Evolutionary conservation across 176 grass and related monocot genomes (phyloP).

Genomic region (Dendrocalamus sinicus): DNA sequence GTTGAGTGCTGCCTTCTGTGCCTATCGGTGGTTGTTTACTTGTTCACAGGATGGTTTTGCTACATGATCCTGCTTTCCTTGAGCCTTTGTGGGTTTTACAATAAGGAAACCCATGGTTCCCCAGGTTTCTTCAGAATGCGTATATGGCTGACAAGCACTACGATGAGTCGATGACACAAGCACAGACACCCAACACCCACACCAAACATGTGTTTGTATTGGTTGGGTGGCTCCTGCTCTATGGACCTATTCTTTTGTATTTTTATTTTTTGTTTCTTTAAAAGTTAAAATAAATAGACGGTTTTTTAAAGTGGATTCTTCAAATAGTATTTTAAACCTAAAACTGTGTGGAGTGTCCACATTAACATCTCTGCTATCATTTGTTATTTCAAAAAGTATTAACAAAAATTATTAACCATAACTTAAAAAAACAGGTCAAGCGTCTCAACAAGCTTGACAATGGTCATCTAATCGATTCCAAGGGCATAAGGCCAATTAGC

Average conservation of each 20-base stretch:
- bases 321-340: no score
- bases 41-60: background rate
- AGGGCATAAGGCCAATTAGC: background rate
- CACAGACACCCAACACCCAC: background rate
- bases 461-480: background rate
- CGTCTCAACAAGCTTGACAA: background rate
- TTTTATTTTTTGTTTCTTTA: no score
- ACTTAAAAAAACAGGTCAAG: background rate
- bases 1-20: background rate
- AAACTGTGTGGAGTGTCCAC: no score
- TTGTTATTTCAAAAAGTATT: no score
- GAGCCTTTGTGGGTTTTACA: background rate
- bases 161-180: background rate
- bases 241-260: no score
- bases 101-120: background rate
- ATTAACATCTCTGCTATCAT: no score
- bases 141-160: background rate
- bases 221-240: background rate
- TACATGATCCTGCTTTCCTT: background rate
- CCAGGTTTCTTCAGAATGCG: background rate
- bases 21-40: background rate
- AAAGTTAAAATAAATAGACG: no score
- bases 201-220: background rate
- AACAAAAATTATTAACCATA: no score
- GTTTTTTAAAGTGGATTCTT: no score